Percentiles rank a stretch among this genome's conserved stretches.
Evolutionary conservation across 768 basidiomycete genomes (phyloP).

Genomic region (Strobilomyces dryophilus): DNA sequence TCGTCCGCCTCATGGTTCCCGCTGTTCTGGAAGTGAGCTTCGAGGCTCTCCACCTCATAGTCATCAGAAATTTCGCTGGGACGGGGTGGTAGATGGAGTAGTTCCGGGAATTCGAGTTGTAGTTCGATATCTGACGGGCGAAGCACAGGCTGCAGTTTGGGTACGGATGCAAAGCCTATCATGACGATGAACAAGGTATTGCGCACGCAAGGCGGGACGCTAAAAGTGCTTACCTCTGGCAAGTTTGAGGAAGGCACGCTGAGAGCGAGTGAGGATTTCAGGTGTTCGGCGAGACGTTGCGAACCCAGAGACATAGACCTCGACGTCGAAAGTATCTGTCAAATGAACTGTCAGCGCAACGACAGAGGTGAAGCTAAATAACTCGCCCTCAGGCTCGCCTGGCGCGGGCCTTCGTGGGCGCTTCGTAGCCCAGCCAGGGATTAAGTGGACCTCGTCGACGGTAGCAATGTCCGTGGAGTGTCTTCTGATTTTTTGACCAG

Average conservation of each 20-base stretch:
- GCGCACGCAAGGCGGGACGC: not conserved
- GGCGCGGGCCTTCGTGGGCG: constrained; percentile 34
- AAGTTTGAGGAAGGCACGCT: constrained; percentile 68
- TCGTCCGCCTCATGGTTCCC: constrained; percentile 19
- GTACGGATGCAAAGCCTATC: constrained; percentile 69
- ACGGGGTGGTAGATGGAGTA: constrained; percentile 47
- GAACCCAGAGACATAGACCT: constrained; percentile 74
- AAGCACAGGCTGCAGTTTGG: constrained; percentile 44
- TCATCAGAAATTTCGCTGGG: constrained; percentile 60
- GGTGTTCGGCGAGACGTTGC: constrained; percentile 57
- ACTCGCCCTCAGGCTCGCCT: constrained; percentile 27
- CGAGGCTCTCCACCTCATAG: constrained; percentile 51
- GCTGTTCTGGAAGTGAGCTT: constrained; percentile 43
- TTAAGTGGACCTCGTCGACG: constrained; percentile 52
- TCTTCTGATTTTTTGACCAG: constrained; percentile 49
- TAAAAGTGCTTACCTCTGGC: constrained; percentile 57
- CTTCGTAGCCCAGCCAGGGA: constrained; percentile 79
- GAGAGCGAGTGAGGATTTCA: constrained; percentile 65
- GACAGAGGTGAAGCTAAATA: not conserved
- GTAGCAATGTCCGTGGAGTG: constrained; percentile 21
- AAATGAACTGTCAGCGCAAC: not conserved
- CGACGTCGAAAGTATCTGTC: constrained; percentile 60
- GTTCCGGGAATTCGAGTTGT: constrained; percentile 25
- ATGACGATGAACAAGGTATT: constrained; percentile 1
- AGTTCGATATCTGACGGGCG: constrained; percentile 23